A percentile compares a stretch with the other conserved stretches of the same genome.
These are phyloP conservation scores for Saussurea involucrata DNA, from an alignment of 129 eudicot species.

Conservation along the genomic window DNA sequence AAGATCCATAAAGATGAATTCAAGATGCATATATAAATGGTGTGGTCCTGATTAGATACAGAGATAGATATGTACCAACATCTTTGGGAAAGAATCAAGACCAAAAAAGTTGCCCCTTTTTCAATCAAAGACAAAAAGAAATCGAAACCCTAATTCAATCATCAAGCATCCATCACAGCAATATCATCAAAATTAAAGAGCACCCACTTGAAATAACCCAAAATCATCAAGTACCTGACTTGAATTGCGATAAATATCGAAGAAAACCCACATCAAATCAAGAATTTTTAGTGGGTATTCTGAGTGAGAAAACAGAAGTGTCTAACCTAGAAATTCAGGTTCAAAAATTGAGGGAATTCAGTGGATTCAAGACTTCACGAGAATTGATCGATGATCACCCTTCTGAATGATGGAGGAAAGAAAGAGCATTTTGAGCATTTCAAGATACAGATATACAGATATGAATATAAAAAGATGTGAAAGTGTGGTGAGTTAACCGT, in stretches of 20 bases:
- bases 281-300: not conserved
- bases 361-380: not conserved
- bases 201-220: not conserved
- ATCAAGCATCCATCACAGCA: not conserved
- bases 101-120: not conserved
- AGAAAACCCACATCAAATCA: slow-evolving; percentile 10
- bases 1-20: not conserved
- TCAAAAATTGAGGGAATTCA: not conserved
- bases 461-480: not conserved
- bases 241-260: not conserved
- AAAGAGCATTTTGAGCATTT: not conserved
- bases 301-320: not conserved
- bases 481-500: not conserved
- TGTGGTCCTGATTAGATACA: slow-evolving; percentile 10
- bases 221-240: not conserved
- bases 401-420: not conserved
- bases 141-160: slow-evolving; percentile 1
- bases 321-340: not conserved
- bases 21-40: not conserved
- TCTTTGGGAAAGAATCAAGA: slow-evolving; percentile 16
- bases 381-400: not conserved
- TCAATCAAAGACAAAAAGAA: not conserved
- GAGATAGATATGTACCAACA: slow-evolving; percentile 1
- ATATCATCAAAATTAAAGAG: not conserved
- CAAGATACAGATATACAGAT: not conserved